A percentile compares a stretch with the other conserved stretches of the same genome.
phyloP scores from a whole-genome alignment of 2,329 filamentous ascomycete species.

The Aspergillus luchuensis region DNA sequence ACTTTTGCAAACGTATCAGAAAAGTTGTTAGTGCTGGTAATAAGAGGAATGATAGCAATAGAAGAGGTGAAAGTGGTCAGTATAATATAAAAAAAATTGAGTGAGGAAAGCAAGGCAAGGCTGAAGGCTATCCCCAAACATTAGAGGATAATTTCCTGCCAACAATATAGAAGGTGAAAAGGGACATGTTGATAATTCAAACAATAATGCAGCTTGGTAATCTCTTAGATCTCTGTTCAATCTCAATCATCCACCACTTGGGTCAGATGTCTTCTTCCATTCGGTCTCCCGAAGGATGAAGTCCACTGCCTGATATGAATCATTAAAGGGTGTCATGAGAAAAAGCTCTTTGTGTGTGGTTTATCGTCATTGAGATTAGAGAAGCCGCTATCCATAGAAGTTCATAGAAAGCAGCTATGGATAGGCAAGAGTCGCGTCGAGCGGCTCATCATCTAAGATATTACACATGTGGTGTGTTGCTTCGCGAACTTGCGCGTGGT shows the following conservation, averaged over 20 bases:
- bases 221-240: slow-evolving; percentile 54
- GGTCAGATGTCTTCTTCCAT: slow-evolving; percentile 42
- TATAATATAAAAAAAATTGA: neutral
- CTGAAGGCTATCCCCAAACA: neutral
- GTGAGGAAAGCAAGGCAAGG: neutral
- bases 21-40: neutral
- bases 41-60: too few species aligned
- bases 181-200: neutral
- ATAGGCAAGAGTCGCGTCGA: neutral
- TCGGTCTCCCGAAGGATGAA: slow-evolving; percentile 37
- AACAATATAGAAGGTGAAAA: neutral
- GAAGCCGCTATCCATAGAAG: neutral
- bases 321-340: slow-evolving; percentile 38
- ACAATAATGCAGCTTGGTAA: slow-evolving; percentile 5
- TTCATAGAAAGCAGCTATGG: too few species aligned
- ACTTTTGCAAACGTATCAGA: neutral
- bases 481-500: neutral
- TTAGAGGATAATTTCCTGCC: neutral
- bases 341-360: slow-evolving; percentile 40
- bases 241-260: slow-evolving; percentile 44
- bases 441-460: too few species aligned
- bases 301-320: slow-evolving; percentile 29
- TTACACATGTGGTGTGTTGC: neutral
- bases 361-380: slow-evolving; percentile 46
- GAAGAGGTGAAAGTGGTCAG: neutral